Conservation (phyloP, 2,329 filamentous ascomycete genomes). For the Magnaporthiopsis incrustans region DNA sequence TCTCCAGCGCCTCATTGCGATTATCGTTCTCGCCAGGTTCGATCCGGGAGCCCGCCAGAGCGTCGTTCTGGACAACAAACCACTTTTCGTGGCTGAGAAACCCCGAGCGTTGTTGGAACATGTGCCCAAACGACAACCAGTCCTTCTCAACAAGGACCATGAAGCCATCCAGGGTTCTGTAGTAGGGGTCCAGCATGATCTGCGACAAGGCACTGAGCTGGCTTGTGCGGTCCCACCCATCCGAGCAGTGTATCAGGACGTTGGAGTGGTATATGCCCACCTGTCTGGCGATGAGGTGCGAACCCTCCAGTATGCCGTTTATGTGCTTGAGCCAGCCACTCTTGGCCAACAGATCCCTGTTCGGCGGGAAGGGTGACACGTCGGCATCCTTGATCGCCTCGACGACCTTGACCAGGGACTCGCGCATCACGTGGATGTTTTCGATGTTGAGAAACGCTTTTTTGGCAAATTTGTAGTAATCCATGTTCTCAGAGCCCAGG, state of each 20-base stretch:
- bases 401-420: conserved; percentile 78
- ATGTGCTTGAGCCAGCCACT: conserved; percentile 94
- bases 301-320: conserved; percentile 72
- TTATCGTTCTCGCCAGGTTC: conserved; percentile 55
- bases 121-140: conserved; percentile 95
- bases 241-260: conserved; percentile 93
- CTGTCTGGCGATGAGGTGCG: conserved; percentile 74
- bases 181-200: conserved; percentile 92
- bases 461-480: conserved; percentile 85
- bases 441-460: conserved; percentile 94
- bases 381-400: conserved; percentile 91
- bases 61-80: conserved; percentile 83
- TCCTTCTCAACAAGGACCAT: conserved; percentile 94
- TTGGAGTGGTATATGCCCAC: conserved; percentile 91
- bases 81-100: conserved; percentile 86
- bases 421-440: conserved; percentile 97
- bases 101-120: conserved; percentile 90
- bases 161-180: conserved; percentile 87
- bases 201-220: conserved; percentile 89
- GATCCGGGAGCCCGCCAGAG: conserved; percentile 54
- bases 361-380: conserved; percentile 73
- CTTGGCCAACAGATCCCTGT: conserved; percentile 68
- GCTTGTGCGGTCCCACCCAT: conserved; percentile 96
- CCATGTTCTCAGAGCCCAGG: conserved; percentile 94
- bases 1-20: conserved; percentile 70